Evolutionary conservation across 768 basidiomycete species (phyloP).

Genomic region (Strobilomyces echinocephalus): DNA sequence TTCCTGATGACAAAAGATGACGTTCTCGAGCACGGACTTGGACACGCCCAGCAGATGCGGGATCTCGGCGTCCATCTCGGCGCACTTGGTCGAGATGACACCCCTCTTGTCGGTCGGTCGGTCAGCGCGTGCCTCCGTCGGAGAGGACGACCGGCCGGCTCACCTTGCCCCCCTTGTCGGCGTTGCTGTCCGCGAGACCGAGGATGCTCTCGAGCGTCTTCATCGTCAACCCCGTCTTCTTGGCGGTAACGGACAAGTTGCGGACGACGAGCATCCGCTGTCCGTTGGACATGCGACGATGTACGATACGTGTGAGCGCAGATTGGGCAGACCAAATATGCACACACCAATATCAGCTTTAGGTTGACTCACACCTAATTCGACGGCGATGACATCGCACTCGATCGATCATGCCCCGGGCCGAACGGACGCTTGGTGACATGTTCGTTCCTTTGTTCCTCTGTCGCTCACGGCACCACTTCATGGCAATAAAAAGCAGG

Average conservation of each 20-base stretch:
- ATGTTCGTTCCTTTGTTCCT: no score
- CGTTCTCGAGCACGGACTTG: constrained; percentile 97
- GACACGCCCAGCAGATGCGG: constrained; percentile 92
- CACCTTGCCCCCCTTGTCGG: constrained; percentile 75
- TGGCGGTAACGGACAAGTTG: constrained; percentile 87
- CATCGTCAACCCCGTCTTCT: constrained; percentile 93
- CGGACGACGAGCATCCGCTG: constrained; percentile 85
- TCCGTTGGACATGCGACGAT: no score
- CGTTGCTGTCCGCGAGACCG: constrained; percentile 61
- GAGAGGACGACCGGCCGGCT: background rate
- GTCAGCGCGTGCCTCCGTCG: background rate
- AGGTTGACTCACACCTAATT: no score
- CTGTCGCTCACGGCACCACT: no score
- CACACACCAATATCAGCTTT: no score
- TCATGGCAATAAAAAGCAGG: no score
- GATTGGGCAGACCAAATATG: no score
- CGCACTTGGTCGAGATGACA: constrained; percentile 94
- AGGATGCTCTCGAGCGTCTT: constrained; percentile 95
- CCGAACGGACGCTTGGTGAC: no score
- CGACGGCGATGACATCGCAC: no score
- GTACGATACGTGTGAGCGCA: no score
- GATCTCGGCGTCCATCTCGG: constrained; percentile 93
- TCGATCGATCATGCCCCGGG: no score
- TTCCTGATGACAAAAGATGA: constrained; percentile 99
- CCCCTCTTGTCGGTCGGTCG: constrained; percentile 50